Percentiles rank a stretch among this genome's conserved stretches.
Conservation (phyloP, 495 filamentous ascomycete genomes). For the Xylaria curta region DNA sequence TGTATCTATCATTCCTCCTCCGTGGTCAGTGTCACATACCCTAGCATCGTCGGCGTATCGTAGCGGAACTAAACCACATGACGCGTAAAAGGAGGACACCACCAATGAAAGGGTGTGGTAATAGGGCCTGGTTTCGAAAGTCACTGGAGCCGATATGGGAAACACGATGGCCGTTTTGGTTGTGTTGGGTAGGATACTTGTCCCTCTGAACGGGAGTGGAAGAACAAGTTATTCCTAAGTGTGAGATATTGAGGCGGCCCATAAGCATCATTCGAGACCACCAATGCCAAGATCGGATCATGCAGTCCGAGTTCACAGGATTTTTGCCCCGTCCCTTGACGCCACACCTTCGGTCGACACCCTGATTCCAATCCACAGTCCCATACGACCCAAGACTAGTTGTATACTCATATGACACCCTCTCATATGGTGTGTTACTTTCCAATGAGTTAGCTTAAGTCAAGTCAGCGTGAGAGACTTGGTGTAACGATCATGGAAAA, state of each 20-base stretch:
- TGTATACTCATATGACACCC: not conserved
- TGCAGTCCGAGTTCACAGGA: constrained; percentile 3
- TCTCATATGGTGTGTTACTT: not conserved
- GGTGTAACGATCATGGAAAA: not conserved
- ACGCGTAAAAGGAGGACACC: not conserved
- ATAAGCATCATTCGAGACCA: not conserved
- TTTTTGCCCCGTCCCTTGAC: not conserved
- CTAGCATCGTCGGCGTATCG: not conserved
- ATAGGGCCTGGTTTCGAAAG: not conserved
- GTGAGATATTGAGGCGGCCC: not conserved
- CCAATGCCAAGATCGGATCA: not conserved
- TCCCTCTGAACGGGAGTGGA: not conserved
- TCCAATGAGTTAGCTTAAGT: not conserved
- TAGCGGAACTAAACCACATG: not conserved
- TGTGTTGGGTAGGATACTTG: not conserved
- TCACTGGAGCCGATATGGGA: not conserved
- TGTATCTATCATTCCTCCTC: not conserved
- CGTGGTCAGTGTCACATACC: not conserved
- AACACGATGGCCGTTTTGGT: not conserved
- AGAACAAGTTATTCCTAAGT: not conserved
- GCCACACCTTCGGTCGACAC: not conserved
- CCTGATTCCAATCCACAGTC: not conserved
- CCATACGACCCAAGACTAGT: not conserved
- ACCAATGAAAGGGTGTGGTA: not conserved
- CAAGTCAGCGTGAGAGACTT: not conserved